Base-by-base conservation (phyloP, 2,329 filamentous ascomycete species). In the Penicillium sp. region DNA sequence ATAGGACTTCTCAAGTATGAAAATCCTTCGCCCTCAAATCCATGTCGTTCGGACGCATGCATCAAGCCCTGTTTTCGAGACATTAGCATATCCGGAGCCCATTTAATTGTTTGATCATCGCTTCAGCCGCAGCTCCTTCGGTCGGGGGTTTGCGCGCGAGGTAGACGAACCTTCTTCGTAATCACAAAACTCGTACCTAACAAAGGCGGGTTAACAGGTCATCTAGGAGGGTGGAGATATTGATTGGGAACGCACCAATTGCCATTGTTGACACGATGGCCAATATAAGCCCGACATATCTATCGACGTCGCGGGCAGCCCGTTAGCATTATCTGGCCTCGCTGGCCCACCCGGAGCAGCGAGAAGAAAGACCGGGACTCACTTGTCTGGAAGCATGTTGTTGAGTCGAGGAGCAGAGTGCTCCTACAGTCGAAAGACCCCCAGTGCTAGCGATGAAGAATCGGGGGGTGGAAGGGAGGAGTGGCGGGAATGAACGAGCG, bases 121-220 rank as follows among this genome's bases (percentile, higher is more conserved):
- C 40, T 42, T 24, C 46, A 36, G 21, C 31, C 48, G 33, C 21
- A 36, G 29, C 43, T 23, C 5, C 36, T 50, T 21, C 36, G 48
- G 49, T 56, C 43, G 51, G 51, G 39, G 24, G 11, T 26, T 42
- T 43, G 39, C 39, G 39, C 9, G 24, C 31, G 48, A 39, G 52
- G 37, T 51, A 34, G 28, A 48, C 49, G 74, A 79, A 94, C 90
- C 84, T 97, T 97, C 79, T 99, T 99, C 44, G 95, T 99, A 69
- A 99, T 97, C 65, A 99, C 93, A 75, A 99, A 99, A 83, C 92
- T 96, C 48, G 91, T 92, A 70, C 92, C 91, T 94, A 66, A 31
- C 26, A 19, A 24, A 23, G 21, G 21, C 21, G 28, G 43, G n/a
- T 58, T 66, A 55, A 64, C 44, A 48, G 33, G 3, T 4, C 42